phyloP scores from a whole-genome alignment of 768 basidiomycete species.

The Pulveroboletus sp. region DNA sequence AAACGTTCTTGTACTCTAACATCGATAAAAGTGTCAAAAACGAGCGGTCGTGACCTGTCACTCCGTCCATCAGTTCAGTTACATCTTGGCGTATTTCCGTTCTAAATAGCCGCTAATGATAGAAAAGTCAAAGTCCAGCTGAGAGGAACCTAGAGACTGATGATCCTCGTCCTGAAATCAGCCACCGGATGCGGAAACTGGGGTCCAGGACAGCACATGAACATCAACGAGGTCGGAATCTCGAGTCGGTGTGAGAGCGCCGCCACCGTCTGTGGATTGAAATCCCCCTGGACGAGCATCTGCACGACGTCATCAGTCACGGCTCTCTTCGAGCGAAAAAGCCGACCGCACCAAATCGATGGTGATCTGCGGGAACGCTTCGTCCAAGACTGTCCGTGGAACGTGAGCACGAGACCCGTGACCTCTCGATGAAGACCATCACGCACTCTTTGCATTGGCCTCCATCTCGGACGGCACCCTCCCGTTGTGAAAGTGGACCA shows the following conservation, averaged over 20 bases:
- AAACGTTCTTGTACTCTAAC: too few species aligned
- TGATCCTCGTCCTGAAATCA: slow-evolving; percentile 52
- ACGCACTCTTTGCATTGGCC: slow-evolving; percentile 61
- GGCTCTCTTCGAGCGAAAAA: background rate
- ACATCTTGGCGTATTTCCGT: too few species aligned
- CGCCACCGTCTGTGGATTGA: slow-evolving; percentile 44
- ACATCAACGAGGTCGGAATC: slow-evolving; percentile 55
- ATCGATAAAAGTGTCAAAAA: too few species aligned
- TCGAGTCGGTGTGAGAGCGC: slow-evolving; percentile 46
- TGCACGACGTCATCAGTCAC: slow-evolving; percentile 15
- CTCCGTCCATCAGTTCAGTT: too few species aligned
- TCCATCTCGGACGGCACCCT: slow-evolving; percentile 68
- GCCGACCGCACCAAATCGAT: slow-evolving; percentile 47
- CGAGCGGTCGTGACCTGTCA: too few species aligned
- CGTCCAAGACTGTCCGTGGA: slow-evolving; percentile 44
- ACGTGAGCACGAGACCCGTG: background rate
- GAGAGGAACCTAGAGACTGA: slow-evolving; percentile 30
- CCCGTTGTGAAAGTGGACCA: slow-evolving; percentile 60
- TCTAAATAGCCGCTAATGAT: too few species aligned
- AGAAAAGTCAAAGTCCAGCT: too few species aligned
- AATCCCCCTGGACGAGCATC: slow-evolving; percentile 44
- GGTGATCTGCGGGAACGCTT: slow-evolving; percentile 63
- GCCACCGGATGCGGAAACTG: slow-evolving; percentile 40
- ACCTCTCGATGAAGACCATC: background rate
- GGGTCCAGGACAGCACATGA: slow-evolving; percentile 57